A percentile compares a stretch with the other conserved stretches of the same genome.
Evolutionary conservation across 768 basidiomycete genomes (phyloP).

Genomic region (Hysterangium stoloniferum): DNA sequence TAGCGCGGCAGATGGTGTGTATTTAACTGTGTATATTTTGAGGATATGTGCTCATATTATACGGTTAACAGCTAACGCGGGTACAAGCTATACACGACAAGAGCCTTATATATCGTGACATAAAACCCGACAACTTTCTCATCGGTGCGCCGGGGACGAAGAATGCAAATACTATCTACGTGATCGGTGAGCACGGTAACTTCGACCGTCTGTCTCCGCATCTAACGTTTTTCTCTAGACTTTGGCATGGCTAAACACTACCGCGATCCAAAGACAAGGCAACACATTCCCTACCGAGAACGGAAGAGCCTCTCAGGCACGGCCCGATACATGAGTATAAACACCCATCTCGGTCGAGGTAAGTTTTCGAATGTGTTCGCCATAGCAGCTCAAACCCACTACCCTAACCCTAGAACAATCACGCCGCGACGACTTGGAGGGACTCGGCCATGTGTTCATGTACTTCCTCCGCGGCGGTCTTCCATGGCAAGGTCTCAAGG

Average conservation of each 20-base stretch:
- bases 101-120: slow-evolving; percentile 68
- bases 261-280: slow-evolving; percentile 94
- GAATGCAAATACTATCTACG: slow-evolving; percentile 79
- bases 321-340: slow-evolving; percentile 99
- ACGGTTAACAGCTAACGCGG: slow-evolving; percentile 65
- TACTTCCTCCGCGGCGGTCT: slow-evolving; percentile 95
- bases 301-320: slow-evolving; percentile 95
- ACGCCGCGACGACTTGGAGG: slow-evolving; percentile 92
- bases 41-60: not conserved
- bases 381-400: not conserved
- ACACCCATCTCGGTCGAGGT: slow-evolving; percentile 95
- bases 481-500: slow-evolving; percentile 96
- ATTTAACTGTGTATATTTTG: slow-evolving; percentile 4
- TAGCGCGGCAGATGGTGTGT: slow-evolving; percentile 96
- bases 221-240: slow-evolving; percentile 42
- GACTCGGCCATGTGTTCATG: slow-evolving; percentile 98
- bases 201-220: slow-evolving; percentile 4
- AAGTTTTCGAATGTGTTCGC: slow-evolving; percentile 26
- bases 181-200: slow-evolving; percentile 58
- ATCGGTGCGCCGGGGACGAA: slow-evolving; percentile 91
- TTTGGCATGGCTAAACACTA: slow-evolving; percentile 99
- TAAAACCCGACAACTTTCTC: slow-evolving; percentile 98
- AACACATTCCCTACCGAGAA: slow-evolving; percentile 98
- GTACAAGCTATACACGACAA: slow-evolving; percentile 88
- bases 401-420: slow-evolving; percentile 39